These are phyloP conservation scores for Cephalotrichum gorgonifer DNA, from an alignment of 2,329 filamentous ascomycete species.

Conservation along the genomic window DNA sequence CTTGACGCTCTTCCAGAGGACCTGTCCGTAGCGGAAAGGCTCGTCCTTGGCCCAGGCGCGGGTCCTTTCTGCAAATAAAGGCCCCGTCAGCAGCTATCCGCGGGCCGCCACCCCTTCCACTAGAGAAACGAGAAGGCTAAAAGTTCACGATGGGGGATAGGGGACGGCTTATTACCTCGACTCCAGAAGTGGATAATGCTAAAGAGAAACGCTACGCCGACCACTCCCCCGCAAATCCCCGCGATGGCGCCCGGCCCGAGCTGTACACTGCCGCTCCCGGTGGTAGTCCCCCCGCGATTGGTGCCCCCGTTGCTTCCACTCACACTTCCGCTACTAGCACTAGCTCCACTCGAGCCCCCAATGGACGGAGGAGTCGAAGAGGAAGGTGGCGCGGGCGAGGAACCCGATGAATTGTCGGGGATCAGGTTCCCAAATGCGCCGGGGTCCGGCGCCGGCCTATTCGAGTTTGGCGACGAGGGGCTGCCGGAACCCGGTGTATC, in stretches of 20 bases:
- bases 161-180: neutral
- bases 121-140: too few species aligned
- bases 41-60: neutral
- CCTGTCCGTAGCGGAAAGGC: neutral
- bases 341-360: neutral
- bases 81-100: neutral
- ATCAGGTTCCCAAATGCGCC: too few species aligned
- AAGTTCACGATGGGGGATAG: too few species aligned
- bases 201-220: neutral
- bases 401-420: neutral
- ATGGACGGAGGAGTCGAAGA: neutral
- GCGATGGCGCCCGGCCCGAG: neutral
- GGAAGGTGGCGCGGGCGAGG: neutral
- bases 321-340: neutral
- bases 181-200: neutral
- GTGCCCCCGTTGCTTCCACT: neutral
- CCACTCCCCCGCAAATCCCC: neutral
- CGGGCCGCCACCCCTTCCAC: too few species aligned
- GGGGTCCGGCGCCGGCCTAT: too few species aligned
- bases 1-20: constrained; percentile 2
- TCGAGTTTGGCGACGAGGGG: neutral
- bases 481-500: neutral
- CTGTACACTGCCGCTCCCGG: neutral
- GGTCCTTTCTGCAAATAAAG: neutral
- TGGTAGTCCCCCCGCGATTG: neutral